These are phyloP conservation scores for Lactifluus pinguis DNA, from an alignment of 768 basidiomycete genomes.

Conservation along the genomic window DNA sequence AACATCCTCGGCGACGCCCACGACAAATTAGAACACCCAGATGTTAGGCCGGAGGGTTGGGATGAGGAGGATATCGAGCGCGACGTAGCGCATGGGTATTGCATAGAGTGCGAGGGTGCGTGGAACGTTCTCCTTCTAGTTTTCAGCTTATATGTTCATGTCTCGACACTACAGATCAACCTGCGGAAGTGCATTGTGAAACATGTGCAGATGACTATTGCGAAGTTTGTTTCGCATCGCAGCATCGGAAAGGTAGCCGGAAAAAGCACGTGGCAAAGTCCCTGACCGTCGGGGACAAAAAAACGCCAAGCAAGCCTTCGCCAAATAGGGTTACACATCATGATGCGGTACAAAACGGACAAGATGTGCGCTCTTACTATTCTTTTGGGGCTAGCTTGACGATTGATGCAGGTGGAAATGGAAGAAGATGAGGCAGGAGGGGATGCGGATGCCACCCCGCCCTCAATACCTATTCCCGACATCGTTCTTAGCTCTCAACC, in stretches of 20 bases:
- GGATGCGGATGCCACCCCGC: conserved; percentile 26
- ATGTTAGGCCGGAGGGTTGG: conserved; percentile 44
- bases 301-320: conserved; percentile 19
- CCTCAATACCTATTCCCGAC: conserved; percentile 26
- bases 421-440: conserved; percentile 32
- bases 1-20: conserved; percentile 61
- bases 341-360: conserved; percentile 22
- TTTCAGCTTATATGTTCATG: background rate
- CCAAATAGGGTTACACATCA: conserved; percentile 5
- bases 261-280: conserved; percentile 52
- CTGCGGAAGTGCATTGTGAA: conserved; percentile 65
- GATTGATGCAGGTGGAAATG: conserved; percentile 28
- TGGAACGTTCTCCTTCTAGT: background rate
- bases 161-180: conserved; percentile 51
- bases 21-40: conserved; percentile 53
- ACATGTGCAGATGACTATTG: conserved; percentile 68
- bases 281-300: conserved; percentile 24
- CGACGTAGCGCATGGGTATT: conserved; percentile 52
- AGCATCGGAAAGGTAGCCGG: conserved; percentile 74
- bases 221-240: conserved; percentile 79
- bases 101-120: conserved; percentile 81
- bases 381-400: conserved; percentile 18
- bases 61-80: conserved; percentile 50
- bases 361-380: conserved; percentile 7
- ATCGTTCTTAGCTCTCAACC: conserved; percentile 47